Evolutionary conservation across 2,329 filamentous ascomycete species (phyloP).

Genomic region (Gnomoniopsis smithogilvyi): DNA sequence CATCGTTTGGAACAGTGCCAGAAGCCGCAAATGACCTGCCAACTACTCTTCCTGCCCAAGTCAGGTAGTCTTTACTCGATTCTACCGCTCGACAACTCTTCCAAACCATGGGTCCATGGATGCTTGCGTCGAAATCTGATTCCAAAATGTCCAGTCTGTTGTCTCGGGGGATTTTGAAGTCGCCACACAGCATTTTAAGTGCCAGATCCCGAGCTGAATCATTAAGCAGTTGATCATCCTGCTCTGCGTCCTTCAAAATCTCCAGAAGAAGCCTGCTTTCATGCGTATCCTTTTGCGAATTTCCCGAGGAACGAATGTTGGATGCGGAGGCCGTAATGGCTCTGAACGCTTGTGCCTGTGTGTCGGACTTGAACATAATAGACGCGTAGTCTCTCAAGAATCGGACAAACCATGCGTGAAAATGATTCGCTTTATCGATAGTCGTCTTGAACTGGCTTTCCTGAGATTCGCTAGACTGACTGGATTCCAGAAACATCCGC

Average conservation of each 20-base stretch:
- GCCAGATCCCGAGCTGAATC: constrained; percentile 66
- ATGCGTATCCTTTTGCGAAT: constrained; percentile 64
- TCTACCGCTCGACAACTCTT: constrained; percentile 66
- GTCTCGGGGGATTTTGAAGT: constrained; percentile 63
- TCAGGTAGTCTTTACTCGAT: constrained; percentile 65
- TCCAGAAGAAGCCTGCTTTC: constrained; percentile 79
- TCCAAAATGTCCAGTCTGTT: constrained; percentile 65
- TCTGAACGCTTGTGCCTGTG: constrained; percentile 56
- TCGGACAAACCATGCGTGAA: constrained; percentile 74
- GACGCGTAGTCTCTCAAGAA: constrained; percentile 65
- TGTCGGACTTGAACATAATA: constrained; percentile 43
- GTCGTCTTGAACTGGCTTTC: constrained; percentile 78
- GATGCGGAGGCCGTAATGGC: constrained; percentile 68
- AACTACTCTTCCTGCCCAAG: constrained; percentile 83
- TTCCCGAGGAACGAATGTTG: constrained; percentile 64
- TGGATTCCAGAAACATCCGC: constrained; percentile 69
- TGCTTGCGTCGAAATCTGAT: constrained; percentile 60
- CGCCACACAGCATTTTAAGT: constrained; percentile 68
- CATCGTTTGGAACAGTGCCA: constrained; percentile 61
- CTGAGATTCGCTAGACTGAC: constrained; percentile 77
- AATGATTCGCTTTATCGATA: constrained; percentile 69
- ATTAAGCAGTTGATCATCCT: constrained; percentile 63
- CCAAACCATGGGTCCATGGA: constrained; percentile 67
- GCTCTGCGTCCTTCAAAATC: constrained; percentile 70
- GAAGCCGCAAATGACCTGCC: constrained; percentile 80